These are phyloP conservation scores for Cladosporium sp. DNA, from an alignment of 2,329 filamentous ascomycete species.

Conservation along the genomic window DNA sequence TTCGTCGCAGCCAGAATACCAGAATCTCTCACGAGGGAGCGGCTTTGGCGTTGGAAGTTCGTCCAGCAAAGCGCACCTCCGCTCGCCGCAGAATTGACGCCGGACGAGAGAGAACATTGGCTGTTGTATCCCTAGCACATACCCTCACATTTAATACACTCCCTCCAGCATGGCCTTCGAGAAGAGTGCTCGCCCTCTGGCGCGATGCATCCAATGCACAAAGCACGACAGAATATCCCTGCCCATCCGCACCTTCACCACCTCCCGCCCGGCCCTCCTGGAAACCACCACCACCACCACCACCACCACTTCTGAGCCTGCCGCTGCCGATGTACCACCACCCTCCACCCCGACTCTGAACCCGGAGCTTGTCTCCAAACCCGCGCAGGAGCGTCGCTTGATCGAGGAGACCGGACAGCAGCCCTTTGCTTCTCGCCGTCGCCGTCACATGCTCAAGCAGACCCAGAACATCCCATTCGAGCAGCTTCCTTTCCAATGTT, in stretches of 20 bases:
- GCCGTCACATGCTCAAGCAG: conserved; percentile 57
- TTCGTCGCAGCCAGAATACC: background rate
- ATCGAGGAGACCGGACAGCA: conserved; percentile 53
- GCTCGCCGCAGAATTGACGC: conserved; percentile 13
- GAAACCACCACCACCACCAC: conserved; percentile 34
- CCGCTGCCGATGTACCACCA: conserved; percentile 9
- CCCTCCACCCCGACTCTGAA: conserved; percentile 47
- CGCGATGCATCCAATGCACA: conserved; percentile 33
- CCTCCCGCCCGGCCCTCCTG: conserved; percentile 47
- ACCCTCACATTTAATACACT: background rate
- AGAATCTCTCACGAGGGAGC: conserved; percentile 13
- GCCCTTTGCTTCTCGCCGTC: conserved; percentile 81
- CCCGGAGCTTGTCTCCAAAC: conserved; percentile 62
- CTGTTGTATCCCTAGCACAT: background rate
- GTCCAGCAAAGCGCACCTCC: conserved; percentile 4
- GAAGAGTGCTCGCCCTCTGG: conserved; percentile 37
- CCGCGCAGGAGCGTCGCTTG: conserved; percentile 14
- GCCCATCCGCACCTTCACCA: conserved; percentile 52
- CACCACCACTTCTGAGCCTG: conserved; percentile 6
- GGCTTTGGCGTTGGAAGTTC: background rate
- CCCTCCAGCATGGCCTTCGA: conserved; percentile 5
- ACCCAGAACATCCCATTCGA: conserved; percentile 77
- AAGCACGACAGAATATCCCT: conserved; percentile 31
- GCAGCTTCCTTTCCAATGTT: conserved; percentile 93
- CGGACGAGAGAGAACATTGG: background rate